Evolutionary conservation across 2,329 filamentous ascomycete species (phyloP).

Genomic region (Sporothrix euskadiensis): DNA sequence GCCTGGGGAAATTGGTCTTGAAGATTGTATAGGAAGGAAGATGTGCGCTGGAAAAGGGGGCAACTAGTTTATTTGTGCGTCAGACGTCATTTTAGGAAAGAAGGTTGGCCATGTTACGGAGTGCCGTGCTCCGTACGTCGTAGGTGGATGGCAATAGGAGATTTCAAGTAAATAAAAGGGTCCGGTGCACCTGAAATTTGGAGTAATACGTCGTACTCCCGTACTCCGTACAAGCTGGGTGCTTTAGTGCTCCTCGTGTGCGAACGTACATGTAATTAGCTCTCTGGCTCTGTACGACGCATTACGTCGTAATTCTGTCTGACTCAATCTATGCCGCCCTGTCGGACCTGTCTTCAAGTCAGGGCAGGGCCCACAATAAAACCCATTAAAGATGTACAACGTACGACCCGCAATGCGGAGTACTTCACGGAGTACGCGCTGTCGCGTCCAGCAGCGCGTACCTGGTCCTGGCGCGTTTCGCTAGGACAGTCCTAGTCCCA

Average conservation of each 20-base stretch:
- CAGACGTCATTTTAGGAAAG: too few relatives aligned
- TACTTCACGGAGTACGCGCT: background rate
- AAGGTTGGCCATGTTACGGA: too few relatives aligned
- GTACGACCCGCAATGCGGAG: background rate
- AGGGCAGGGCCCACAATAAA: background rate
- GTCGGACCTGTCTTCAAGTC: background rate
- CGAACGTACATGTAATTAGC: too few relatives aligned
- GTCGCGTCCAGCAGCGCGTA: conserved; percentile 3
- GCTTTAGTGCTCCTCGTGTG: too few relatives aligned
- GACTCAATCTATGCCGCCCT: background rate
- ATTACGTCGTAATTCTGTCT: too few relatives aligned
- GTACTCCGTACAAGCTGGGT: too few relatives aligned
- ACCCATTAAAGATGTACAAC: background rate
- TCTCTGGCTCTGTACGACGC: too few relatives aligned
- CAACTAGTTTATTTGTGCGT: background rate
- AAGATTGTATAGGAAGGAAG: conserved; percentile 35
- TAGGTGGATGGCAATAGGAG: too few relatives aligned
- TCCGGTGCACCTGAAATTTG: too few relatives aligned
- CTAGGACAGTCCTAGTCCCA: background rate
- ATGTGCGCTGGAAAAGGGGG: background rate
- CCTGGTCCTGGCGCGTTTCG: background rate
- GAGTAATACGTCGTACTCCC: too few relatives aligned
- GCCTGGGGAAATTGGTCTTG: conserved; percentile 48
- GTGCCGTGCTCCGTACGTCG: too few relatives aligned
- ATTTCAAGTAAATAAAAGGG: too few relatives aligned